These are phyloP conservation scores for Amphirosellinia nigrospora DNA, from an alignment of 495 filamentous ascomycete genomes.

Conservation along the genomic window DNA sequence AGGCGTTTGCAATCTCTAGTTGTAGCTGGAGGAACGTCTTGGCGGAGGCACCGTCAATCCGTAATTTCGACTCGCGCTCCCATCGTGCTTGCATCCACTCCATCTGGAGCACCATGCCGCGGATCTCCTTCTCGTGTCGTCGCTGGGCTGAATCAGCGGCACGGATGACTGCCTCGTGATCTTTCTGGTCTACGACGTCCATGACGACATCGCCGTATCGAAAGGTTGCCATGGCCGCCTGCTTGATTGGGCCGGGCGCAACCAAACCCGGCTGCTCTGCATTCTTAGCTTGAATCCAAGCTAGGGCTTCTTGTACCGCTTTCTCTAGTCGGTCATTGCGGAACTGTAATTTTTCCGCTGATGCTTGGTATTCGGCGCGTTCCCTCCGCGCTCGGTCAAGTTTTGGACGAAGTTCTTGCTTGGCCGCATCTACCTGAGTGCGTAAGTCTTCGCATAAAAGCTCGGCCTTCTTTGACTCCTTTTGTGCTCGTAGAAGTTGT, in stretches of 20 bases:
- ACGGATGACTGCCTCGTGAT: constrained; percentile 53
- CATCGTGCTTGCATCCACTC: constrained; percentile 82
- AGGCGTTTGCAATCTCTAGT: constrained; percentile 79
- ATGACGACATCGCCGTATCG: constrained; percentile 42
- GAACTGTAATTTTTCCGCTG: constrained; percentile 50
- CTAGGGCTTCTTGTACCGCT: constrained; percentile 34
- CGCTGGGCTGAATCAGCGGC: constrained; percentile 60
- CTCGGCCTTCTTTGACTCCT: constrained; percentile 35
- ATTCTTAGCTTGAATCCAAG: constrained; percentile 46
- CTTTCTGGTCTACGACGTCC: constrained; percentile 42
- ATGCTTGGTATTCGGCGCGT: constrained; percentile 50
- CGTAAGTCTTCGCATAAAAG: constrained; percentile 35
- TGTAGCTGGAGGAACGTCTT: constrained; percentile 80
- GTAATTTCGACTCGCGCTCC: constrained; percentile 78
- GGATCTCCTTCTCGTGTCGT: constrained; percentile 78
- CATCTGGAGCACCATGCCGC: constrained; percentile 85
- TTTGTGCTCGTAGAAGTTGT: constrained; percentile 14
- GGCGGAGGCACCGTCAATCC: constrained; percentile 76
- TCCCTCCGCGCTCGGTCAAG: constrained; percentile 54
- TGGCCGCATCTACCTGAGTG: constrained; percentile 30
- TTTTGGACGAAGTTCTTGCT: constrained; percentile 47
- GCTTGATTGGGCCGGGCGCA: constrained; percentile 31
- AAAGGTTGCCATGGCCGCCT: constrained; percentile 38
- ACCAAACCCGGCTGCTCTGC: constrained; percentile 33
- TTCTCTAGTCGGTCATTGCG: constrained; percentile 47